A percentile compares a stretch with the other conserved stretches of the same genome.
These are phyloP conservation scores for Onygenales sp. DNA, from an alignment of 2,329 filamentous ascomycete genomes.

Conservation along the genomic window DNA sequence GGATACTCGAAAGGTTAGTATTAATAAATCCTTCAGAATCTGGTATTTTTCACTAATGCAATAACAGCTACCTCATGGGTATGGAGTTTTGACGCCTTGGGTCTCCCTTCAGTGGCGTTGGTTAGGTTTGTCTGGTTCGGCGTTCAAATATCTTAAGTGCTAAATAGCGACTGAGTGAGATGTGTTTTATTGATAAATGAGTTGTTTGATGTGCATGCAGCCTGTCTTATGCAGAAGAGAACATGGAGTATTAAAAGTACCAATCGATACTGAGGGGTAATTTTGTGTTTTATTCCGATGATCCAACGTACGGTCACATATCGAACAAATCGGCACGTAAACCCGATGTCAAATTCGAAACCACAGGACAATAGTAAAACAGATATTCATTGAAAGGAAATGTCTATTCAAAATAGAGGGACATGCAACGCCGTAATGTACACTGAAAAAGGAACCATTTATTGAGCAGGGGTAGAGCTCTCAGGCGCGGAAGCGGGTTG, in stretches of 20 bases:
- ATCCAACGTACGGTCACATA: no score
- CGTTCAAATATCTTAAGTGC: background rate
- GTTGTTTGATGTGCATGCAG: background rate
- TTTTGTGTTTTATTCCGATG: no score
- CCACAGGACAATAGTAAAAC: background rate
- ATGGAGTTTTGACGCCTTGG: conserved; percentile 9
- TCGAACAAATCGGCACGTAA: no score
- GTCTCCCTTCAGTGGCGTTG: background rate
- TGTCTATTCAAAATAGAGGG: background rate
- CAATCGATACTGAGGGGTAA: no score
- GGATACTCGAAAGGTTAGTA: conserved; percentile 80
- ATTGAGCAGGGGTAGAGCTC: background rate
- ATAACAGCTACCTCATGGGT: conserved; percentile 13
- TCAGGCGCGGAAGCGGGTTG: background rate
- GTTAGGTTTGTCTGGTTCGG: background rate
- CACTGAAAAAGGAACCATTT: background rate
- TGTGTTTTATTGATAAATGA: background rate
- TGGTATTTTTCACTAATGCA: background rate
- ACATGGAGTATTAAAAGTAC: background rate
- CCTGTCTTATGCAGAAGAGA: background rate
- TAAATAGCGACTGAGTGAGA: background rate
- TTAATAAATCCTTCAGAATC: background rate
- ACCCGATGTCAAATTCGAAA: no score
- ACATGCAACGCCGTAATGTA: conserved; percentile 4
- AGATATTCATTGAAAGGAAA: background rate